Percentiles rank a stretch among this genome's conserved stretches.
Evolutionary conservation across 257 asterid species (phyloP).

Genomic region (Solanum pimpinellifolium): DNA sequence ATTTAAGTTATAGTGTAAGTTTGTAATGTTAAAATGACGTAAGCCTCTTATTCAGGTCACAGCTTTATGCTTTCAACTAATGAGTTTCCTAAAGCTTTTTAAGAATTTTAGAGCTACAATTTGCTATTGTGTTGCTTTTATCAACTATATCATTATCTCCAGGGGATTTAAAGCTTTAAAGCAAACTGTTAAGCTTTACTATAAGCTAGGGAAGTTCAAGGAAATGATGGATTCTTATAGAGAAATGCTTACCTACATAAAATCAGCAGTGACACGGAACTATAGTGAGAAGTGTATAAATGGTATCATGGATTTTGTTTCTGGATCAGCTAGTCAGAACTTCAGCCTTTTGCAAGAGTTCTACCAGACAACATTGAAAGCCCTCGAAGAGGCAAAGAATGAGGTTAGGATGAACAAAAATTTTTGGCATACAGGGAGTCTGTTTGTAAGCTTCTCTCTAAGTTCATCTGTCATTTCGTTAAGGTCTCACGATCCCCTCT

Average conservation of each 20-base stretch:
- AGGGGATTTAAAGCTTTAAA: constrained; percentile 99
- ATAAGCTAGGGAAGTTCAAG: constrained; percentile 76
- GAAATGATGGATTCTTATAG: constrained; percentile 98
- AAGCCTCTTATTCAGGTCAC: background rate
- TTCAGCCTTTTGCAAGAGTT: constrained; percentile 76
- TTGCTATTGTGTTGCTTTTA: background rate
- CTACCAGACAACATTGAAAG: constrained; percentile 84
- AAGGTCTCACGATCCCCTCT: background rate
- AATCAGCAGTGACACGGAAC: constrained; percentile 94
- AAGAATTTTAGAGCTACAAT: constrained; percentile 6
- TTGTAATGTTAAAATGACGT: background rate
- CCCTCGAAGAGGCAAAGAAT: constrained; percentile 96
- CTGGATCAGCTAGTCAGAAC: constrained; percentile 94
- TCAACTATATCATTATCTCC: background rate
- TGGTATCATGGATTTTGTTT: constrained; percentile 92
- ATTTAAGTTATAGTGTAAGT: background rate
- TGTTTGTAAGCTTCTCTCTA: background rate
- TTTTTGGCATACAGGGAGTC: background rate
- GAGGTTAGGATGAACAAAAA: constrained; percentile 37
- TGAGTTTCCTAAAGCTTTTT: background rate
- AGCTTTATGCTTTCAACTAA: background rate
- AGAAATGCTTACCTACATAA: constrained; percentile 87
- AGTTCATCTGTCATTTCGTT: background rate
- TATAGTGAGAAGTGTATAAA: constrained; percentile 96
- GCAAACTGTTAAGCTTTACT: constrained; percentile 92